Evolutionary conservation across 306 rosid species (phyloP).

Genomic region (Adenanthera pavonina): DNA sequence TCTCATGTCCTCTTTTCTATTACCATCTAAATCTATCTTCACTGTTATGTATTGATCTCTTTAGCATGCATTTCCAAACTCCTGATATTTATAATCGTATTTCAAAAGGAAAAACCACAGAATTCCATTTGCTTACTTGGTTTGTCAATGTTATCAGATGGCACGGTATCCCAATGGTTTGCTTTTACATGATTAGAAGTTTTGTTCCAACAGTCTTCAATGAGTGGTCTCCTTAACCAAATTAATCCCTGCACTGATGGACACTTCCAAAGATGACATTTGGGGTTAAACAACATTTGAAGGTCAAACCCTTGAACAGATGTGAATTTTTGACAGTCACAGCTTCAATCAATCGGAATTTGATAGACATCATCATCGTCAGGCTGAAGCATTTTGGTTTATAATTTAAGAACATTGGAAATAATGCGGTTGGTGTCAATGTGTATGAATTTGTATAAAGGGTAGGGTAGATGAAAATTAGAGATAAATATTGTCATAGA

Average conservation of each 20-base stretch:
- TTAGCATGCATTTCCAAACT: background rate
- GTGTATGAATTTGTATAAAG: background rate
- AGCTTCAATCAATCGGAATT: constrained; percentile 13
- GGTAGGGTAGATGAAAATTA: background rate
- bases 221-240: background rate
- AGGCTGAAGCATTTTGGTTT: background rate
- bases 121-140: background rate
- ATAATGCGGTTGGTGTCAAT: background rate
- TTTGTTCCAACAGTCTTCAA: background rate
- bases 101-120: background rate
- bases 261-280: background rate
- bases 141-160: background rate
- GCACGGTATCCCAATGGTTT: background rate
- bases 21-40: background rate
- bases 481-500: too few relatives aligned
- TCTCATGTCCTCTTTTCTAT: background rate
- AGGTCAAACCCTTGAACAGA: background rate
- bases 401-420: constrained; percentile 6
- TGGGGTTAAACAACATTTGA: background rate
- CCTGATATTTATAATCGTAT: background rate
- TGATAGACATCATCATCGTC: background rate
- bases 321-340: constrained; percentile 3
- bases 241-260: constrained; percentile 3
- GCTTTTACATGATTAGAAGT: constrained; percentile 21
- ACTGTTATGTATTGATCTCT: background rate